Evolutionary conservation across 2,329 filamentous ascomycete species (phyloP).

Genomic region (Colletotrichum falcatum): DNA sequence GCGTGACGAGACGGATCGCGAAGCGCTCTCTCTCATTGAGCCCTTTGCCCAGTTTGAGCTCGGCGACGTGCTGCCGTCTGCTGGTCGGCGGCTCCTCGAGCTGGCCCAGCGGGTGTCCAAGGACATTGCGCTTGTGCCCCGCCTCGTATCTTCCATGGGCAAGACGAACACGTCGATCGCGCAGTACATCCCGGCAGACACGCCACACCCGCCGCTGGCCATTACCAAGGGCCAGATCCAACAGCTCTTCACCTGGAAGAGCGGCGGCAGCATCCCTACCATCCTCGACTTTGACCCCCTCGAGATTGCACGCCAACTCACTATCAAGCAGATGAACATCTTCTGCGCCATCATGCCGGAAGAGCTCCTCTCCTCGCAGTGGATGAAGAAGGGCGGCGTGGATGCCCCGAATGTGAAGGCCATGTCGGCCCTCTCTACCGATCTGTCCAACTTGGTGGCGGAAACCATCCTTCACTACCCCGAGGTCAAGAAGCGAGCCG

Average conservation of each 20-base stretch:
- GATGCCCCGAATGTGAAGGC: conserved; percentile 90
- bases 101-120: conserved; percentile 82
- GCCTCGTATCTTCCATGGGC: conserved; percentile 85
- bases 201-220: conserved; percentile 75
- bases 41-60: conserved; percentile 84
- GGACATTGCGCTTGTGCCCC: conserved; percentile 82
- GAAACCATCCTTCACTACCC: conserved; percentile 89
- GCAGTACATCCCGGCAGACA: conserved; percentile 77
- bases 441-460: conserved; percentile 90
- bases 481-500: conserved; percentile 93
- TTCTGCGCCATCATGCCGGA: conserved; percentile 94
- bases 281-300: conserved; percentile 93
- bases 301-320: conserved; percentile 92
- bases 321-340: conserved; percentile 88
- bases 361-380: conserved; percentile 90
- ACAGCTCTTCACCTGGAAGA: conserved; percentile 79
- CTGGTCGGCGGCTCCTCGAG: conserved; percentile 83
- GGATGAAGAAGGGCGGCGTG: conserved; percentile 88
- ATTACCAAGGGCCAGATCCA: conserved; percentile 83
- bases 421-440: conserved; percentile 92
- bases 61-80: conserved; percentile 75
- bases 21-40: conserved; percentile 80
- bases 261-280: conserved; percentile 74
- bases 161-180: conserved; percentile 84
- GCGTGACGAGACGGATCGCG: conserved; percentile 83